Evolutionary conservation across 257 asterid species (phyloP).

Genomic region (Rhazya stricta): DNA sequence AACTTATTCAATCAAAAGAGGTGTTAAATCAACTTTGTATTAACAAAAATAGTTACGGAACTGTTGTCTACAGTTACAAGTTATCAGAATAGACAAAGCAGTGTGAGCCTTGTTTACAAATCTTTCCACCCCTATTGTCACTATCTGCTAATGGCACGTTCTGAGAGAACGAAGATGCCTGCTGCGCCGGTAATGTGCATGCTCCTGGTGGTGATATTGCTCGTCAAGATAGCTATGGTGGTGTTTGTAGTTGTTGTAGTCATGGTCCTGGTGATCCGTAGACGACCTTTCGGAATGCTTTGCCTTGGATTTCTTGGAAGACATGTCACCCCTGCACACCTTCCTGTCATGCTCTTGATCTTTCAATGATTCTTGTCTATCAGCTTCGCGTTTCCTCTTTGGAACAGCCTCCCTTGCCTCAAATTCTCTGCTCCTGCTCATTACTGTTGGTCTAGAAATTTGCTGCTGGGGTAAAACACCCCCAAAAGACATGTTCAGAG

Average conservation of each 20-base stretch:
- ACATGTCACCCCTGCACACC: background rate
- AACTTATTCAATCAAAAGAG: no score
- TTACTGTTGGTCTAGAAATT: background rate
- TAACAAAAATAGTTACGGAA: background rate
- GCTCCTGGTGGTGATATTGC: no score
- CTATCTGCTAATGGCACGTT: background rate
- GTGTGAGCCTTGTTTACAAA: background rate
- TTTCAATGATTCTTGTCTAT: background rate
- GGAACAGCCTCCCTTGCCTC: background rate
- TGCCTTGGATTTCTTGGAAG: background rate
- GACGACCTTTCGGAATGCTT: no score
- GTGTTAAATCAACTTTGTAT: no score
- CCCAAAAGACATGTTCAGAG: slow-evolving; percentile 13
- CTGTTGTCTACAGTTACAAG: background rate
- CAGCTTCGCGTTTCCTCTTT: background rate
- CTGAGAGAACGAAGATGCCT: background rate
- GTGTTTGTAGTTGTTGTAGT: background rate
- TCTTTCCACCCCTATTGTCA: no score
- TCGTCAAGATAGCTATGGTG: background rate
- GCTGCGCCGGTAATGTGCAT: background rate
- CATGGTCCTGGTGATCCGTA: background rate
- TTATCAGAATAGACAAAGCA: no score
- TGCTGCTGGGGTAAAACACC: slow-evolving; percentile 15
- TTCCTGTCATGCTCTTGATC: background rate
- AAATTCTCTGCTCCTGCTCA: background rate